phyloP scores from a whole-genome alignment of 768 basidiomycete species.

The Leccinellum luteum region DNA sequence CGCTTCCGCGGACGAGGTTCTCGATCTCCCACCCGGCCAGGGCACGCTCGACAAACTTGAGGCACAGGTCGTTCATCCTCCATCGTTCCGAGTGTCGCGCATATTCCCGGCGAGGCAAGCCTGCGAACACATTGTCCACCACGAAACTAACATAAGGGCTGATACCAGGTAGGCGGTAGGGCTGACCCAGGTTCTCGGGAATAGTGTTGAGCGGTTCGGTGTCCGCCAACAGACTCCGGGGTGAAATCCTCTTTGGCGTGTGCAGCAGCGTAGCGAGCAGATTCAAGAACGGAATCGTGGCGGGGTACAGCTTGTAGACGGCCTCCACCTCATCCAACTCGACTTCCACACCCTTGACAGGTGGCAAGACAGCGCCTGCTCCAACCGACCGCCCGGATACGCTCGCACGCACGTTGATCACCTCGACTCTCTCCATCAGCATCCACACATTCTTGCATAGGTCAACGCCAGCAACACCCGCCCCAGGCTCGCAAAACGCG shows the following conservation, averaged over 20 bases:
- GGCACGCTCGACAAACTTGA: slow-evolving; percentile 82
- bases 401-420: slow-evolving; percentile 67
- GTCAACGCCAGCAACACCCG: slow-evolving; percentile 68
- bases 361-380: slow-evolving; percentile 40
- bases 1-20: slow-evolving; percentile 55
- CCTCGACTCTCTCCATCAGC: slow-evolving; percentile 79
- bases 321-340: slow-evolving; percentile 89
- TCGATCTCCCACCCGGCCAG: slow-evolving; percentile 82
- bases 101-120: slow-evolving; percentile 74
- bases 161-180: slow-evolving; percentile 77
- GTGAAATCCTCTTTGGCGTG: slow-evolving; percentile 68
- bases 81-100: slow-evolving; percentile 74
- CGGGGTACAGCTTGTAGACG: slow-evolving; percentile 73
- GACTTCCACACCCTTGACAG: slow-evolving; percentile 76
- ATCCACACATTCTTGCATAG: slow-evolving; percentile 83
- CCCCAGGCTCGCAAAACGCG: slow-evolving; percentile 82
- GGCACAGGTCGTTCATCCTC: slow-evolving; percentile 80
- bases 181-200: slow-evolving; percentile 76
- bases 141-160: slow-evolving; percentile 81
- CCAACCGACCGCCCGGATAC: slow-evolving; percentile 27
- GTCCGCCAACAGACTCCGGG: slow-evolving; percentile 58
- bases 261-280: slow-evolving; percentile 83
- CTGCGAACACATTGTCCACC: slow-evolving; percentile 84
- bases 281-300: slow-evolving; percentile 84
- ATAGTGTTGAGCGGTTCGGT: slow-evolving; percentile 67